Conservation (phyloP, 2,329 filamentous ascomycete species). For the Simplicillium aogashimaense region DNA sequence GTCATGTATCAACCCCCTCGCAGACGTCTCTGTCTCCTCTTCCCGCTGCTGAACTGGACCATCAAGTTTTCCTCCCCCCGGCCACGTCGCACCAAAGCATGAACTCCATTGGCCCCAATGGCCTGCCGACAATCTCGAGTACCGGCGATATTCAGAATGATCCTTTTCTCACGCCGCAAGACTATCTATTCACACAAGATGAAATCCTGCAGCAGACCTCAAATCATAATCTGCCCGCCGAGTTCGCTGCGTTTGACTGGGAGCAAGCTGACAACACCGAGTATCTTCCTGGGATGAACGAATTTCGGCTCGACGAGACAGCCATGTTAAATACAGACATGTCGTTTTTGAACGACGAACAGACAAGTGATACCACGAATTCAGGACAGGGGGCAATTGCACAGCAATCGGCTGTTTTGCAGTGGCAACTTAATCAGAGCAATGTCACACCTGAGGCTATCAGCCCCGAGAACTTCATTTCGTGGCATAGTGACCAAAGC, state of each 20-base stretch:
- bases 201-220: slow-evolving; percentile 16
- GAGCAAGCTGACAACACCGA: slow-evolving; percentile 10
- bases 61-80: slow-evolving; percentile 21
- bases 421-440: slow-evolving; percentile 11
- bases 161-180: slow-evolving; percentile 25
- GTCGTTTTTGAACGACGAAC: slow-evolving; percentile 13
- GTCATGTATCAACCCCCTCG: slow-evolving; percentile 21
- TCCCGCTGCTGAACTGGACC: slow-evolving; percentile 26
- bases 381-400: not conserved
- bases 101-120: slow-evolving; percentile 12
- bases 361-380: not conserved
- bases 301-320: slow-evolving; percentile 16
- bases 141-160: slow-evolving; percentile 20
- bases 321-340: too few species aligned
- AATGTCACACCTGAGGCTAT: slow-evolving; percentile 32
- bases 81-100: slow-evolving; percentile 19
- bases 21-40: slow-evolving; percentile 29
- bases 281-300: slow-evolving; percentile 18
- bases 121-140: slow-evolving; percentile 17
- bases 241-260: not conserved
- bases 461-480: slow-evolving; percentile 23
- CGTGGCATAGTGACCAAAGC: slow-evolving; percentile 18
- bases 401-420: slow-evolving; percentile 1
- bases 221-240: slow-evolving; percentile 14
- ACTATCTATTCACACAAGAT: slow-evolving; percentile 26